Base-by-base conservation (phyloP, 495 filamentous ascomycete species). In the Penicillium longicatenatum region DNA sequence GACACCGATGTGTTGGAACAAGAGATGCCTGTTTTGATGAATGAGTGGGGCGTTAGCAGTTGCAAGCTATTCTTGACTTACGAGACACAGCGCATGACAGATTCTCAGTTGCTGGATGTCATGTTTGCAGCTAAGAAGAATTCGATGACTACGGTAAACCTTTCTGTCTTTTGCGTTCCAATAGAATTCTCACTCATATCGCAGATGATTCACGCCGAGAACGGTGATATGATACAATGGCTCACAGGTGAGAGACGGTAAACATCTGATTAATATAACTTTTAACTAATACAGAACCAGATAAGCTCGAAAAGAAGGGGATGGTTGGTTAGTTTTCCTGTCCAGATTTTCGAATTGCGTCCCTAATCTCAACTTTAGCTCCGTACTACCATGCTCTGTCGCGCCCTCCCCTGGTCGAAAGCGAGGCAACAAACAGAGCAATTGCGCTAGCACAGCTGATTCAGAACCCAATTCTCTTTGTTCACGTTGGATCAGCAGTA, bases 391-490 rank as follows among this genome's bases (percentile, higher is more conserved):
- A 76, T 52, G 62, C 71, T 48, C 62, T 73, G 12, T 70, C 73
- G 2, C 64, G 73, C 2, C 71, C 73, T 12, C 64, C 66, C 14
- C 50, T 74, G 37, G 70, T 66, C 1, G 71, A 76, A 41, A 68
- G 67, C 41, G 77, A 80, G 54, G 73, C 74, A 1, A 78, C 78
- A n/a, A 75, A 77, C 63, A 57, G 72, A 43, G 74, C 77, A 35
- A 79, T 80, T 48, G 67, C 65, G 46, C 64, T 79, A 0, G 72
- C 76, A 0, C 71, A 74, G 14, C 63, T 79, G 0, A 72, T 72
- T 4, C 70, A 76, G 26, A 73, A 72, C 2, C 77, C 78, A 5
- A 78, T 80, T 35, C 59, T 81, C n/a, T 70, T 79, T n/a, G 70
- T 81, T 24, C 78, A 79, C 50, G 75, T 67, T 29, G 54, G 60